These are phyloP conservation scores for Aegilops tauschii DNA, from an alignment of 176 grass and related monocot genomes.

Conservation along the genomic window DNA sequence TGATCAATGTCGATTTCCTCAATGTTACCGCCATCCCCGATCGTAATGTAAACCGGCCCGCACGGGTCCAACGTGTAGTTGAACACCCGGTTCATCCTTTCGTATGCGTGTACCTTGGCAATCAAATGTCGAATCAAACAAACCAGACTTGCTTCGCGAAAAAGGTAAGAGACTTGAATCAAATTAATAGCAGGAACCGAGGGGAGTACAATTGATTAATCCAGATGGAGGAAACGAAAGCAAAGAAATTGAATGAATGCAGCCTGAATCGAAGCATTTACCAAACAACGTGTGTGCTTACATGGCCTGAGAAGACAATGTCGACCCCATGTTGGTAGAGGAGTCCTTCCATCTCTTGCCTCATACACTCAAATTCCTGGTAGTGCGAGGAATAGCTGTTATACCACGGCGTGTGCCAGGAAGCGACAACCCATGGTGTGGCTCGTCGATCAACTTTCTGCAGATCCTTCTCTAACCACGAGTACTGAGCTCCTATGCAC, in stretches of 20 bases:
- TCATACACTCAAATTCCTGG: conserved; percentile 95
- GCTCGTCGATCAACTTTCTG: conserved; percentile 47
- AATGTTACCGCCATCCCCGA: conserved; percentile 89
- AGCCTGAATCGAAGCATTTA: neutral
- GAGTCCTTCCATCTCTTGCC: conserved; percentile 81
- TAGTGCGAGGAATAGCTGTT: conserved; percentile 95
- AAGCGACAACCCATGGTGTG: conserved; percentile 79
- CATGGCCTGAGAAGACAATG: conserved; percentile 84
- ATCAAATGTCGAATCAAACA: neutral
- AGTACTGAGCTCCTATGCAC: conserved; percentile 62
- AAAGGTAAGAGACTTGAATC: neutral
- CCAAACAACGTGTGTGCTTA: conserved; percentile 22
- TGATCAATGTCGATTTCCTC: conserved; percentile 72
- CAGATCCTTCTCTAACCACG: conserved; percentile 75
- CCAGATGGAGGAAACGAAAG: neutral
- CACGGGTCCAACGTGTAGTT: conserved; percentile 76
- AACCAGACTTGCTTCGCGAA: neutral
- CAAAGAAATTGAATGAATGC: neutral
- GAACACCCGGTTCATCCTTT: conserved; percentile 89
- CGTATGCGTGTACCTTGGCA: conserved; percentile 81
- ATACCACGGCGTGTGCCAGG: conserved; percentile 95
- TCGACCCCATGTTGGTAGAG: conserved; percentile 64
- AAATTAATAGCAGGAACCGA: neutral
- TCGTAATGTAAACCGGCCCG: conserved; percentile 73
- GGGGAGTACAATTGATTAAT: neutral